Evolutionary conservation across 805 yeast species (phyloP).

Genomic region (Lipomyces anomalus): DNA sequence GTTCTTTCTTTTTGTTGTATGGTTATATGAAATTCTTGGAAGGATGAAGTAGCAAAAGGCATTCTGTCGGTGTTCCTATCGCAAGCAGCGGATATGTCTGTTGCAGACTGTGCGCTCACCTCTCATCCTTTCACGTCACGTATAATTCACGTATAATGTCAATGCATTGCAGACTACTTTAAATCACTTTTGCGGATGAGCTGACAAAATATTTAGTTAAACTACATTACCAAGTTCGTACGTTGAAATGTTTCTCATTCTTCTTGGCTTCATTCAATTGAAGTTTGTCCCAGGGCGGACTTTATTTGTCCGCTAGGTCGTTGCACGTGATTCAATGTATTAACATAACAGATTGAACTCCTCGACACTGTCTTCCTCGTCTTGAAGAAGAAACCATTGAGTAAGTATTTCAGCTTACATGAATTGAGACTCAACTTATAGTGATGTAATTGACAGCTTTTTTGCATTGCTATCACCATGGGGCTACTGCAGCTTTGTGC

Average conservation of each 20-base stretch:
- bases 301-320: background rate
- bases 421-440: too few relatives aligned
- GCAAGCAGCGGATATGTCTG: too few relatives aligned
- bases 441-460: constrained; percentile 43
- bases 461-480: constrained; percentile 93
- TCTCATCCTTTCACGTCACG: too few relatives aligned
- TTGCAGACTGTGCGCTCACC: too few relatives aligned
- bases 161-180: too few relatives aligned
- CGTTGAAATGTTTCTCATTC: too few relatives aligned
- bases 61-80: too few relatives aligned
- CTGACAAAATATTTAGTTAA: constrained; percentile 43
- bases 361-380: constrained; percentile 88
- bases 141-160: too few relatives aligned
- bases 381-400: constrained; percentile 80
- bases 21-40: too few relatives aligned
- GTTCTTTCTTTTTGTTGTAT: background rate
- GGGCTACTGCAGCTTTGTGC: constrained; percentile 91
- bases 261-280: too few relatives aligned
- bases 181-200: too few relatives aligned
- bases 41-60: too few relatives aligned
- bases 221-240: constrained; percentile 74
- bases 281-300: constrained; percentile 6
- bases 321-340: background rate
- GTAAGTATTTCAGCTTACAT: background rate
- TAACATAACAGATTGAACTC: constrained; percentile 50